phyloP scores from a whole-genome alignment of 148 eudicot species.

The Dianthus caryophyllus region DNA sequence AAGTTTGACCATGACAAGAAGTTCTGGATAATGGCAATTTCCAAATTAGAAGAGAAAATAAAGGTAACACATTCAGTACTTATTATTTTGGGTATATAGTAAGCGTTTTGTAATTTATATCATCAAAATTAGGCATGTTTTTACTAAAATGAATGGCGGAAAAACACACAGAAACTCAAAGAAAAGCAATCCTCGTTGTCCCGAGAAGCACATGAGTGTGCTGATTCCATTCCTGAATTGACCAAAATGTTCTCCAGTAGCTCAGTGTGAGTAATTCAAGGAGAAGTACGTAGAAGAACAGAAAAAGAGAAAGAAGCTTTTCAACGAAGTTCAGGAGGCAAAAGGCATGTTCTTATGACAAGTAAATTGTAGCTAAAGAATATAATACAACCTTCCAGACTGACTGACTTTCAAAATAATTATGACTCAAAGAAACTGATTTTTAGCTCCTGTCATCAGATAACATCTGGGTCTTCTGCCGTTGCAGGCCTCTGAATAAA shows the following conservation, averaged over 20 bases:
- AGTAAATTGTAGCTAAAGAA: conserved; percentile 1
- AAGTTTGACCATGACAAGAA: conserved; percentile 69
- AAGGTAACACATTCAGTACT: conserved; percentile 40
- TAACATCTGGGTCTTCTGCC: conserved; percentile 87
- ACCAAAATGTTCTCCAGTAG: conserved; percentile 55
- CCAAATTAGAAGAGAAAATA: conserved; percentile 50
- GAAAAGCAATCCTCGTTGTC: conserved; percentile 69
- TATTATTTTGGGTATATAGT: neutral
- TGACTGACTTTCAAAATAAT: neutral
- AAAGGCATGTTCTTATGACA: conserved; percentile 51
- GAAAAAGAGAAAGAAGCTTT: conserved; percentile 76
- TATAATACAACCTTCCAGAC: neutral
- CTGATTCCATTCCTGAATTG: conserved; percentile 74
- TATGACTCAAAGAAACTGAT: conserved; percentile 24
- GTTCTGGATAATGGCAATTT: conserved; percentile 56
- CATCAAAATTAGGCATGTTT: too few species aligned
- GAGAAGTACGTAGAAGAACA: conserved; percentile 89
- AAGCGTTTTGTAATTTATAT: neutral
- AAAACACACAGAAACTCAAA: conserved; percentile 54
- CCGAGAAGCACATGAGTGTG: conserved; percentile 78
- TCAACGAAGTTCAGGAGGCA: conserved; percentile 79
- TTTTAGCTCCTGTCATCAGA: conserved; percentile 43
- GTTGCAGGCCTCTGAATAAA: conserved; percentile 82
- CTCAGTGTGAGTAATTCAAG: conserved; percentile 87
- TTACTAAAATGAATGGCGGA: conserved; percentile 1